Percentiles rank a stretch among this genome's conserved stretches.
Evolutionary conservation across 2,329 filamentous ascomycete species (phyloP).

Genomic region (Colletotrichum sp.): DNA sequence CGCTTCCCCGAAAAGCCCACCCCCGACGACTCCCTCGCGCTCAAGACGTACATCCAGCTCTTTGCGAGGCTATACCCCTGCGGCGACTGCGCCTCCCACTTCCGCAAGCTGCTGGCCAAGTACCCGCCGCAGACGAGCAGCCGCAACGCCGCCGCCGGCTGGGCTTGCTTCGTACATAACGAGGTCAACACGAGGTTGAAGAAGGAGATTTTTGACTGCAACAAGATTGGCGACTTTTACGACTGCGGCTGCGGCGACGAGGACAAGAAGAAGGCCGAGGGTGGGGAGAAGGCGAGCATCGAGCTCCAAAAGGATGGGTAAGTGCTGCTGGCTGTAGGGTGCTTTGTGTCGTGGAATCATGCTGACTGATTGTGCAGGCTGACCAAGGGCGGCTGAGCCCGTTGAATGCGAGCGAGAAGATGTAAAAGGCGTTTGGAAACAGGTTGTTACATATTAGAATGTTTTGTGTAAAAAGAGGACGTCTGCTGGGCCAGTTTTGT

Average conservation of each 20-base stretch:
- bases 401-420: not conserved
- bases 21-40: constrained; percentile 63
- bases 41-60: constrained; percentile 68
- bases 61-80: constrained; percentile 74
- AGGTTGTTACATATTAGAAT: not conserved
- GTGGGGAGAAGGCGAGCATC: constrained; percentile 23
- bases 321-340: not conserved
- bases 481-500: not conserved
- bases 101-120: constrained; percentile 63
- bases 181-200: constrained; percentile 67
- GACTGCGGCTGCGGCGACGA: constrained; percentile 75
- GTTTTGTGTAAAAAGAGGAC: not conserved
- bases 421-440: not conserved
- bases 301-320: constrained; percentile 17
- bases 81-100: constrained; percentile 72
- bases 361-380: not conserved
- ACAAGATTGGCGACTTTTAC: constrained; percentile 72
- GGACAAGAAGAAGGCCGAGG: constrained; percentile 45
- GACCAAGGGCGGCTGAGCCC: not conserved
- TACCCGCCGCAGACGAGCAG: constrained; percentile 70
- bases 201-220: constrained; percentile 69
- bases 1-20: constrained; percentile 71
- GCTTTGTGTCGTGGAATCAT: not conserved
- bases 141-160: constrained; percentile 67
- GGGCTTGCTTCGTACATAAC: constrained; percentile 73